Evolutionary conservation across 83 land plant species (phyloP), one percentile per base, ranked within the genome.

Genomic region (Picea abies): DNA sequence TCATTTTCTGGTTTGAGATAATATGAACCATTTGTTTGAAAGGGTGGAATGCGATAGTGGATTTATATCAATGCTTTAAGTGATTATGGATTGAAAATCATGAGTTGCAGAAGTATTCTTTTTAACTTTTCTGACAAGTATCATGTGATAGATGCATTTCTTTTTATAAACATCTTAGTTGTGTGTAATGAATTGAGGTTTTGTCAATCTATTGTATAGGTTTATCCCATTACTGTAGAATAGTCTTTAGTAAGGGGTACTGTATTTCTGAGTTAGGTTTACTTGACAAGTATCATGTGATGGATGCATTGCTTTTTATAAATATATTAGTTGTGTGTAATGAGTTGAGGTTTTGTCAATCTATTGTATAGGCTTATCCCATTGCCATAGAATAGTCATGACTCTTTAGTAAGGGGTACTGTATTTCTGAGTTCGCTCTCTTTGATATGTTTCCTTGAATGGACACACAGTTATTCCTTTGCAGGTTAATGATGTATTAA

Each of bases 361-460:
- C 25, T 73, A 20, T 0, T 73, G 56, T 71, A 9, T 39, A 12
- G 1, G 29, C 17, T 32, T 32, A 32, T 19, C 41, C 5, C 19
- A 14, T 3, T 68, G 17, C 72, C 35, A 68, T 44, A 44, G 72
- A 68, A 41, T 44, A 44, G 7, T 52, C 56, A 1, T 4, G 41
- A 73, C 20, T 39, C 16, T 73, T 73, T 20, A 44, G 77, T 7
- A 41, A 44, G 23, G 12, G 0, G n/a, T 73, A 44, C 6, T 16
- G 44, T 37, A 15, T 70, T 70, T 70, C 63, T 78, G 35, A n/a
- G 56, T 26, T 63, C 25, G 67, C 44, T 7, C 61, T 29, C 12
- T 79, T 79, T 79, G 44, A 35, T 39, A 73, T 23, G 47, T 73
- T 44, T 17, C 11, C 23, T 73, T 73, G 77, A 73, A n/a, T 52